Conservation (phyloP, 176 grass and related monocot genomes). For the Aegilops umbellulata region DNA sequence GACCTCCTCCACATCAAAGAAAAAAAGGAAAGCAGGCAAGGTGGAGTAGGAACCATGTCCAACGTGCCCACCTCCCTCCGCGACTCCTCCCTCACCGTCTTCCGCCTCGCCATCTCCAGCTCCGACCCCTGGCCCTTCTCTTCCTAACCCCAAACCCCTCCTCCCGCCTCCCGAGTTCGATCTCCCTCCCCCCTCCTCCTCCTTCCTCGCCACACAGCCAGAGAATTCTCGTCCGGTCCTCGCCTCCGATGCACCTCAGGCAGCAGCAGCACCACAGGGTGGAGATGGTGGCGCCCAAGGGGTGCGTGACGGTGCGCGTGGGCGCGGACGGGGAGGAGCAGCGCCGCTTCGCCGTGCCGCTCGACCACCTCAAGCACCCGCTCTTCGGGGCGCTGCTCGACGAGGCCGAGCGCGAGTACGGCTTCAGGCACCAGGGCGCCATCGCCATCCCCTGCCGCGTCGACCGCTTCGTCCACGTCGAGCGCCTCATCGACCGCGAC, state of each 20-base stretch:
- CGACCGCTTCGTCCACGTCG: slow-evolving; percentile 74
- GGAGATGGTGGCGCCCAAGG: slow-evolving; percentile 53
- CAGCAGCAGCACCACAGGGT: neutral
- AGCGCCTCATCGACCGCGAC: slow-evolving; percentile 58
- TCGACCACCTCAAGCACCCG: slow-evolving; percentile 79
- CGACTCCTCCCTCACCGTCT: slow-evolving; percentile 71
- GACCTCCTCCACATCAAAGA: neutral
- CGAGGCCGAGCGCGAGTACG: slow-evolving; percentile 79
- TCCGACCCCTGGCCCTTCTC: slow-evolving; percentile 62
- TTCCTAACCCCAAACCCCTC: slow-evolving; percentile 9
- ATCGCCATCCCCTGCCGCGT: slow-evolving; percentile 83
- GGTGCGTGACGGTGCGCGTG: slow-evolving; percentile 71
- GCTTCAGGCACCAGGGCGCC: slow-evolving; percentile 67
- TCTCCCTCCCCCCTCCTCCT: neutral
- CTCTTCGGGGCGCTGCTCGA: slow-evolving; percentile 74
- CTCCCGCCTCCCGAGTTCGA: neutral
- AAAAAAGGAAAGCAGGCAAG: neutral
- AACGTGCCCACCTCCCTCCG: slow-evolving; percentile 74
- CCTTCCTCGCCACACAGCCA: neutral
- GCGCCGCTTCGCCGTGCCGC: slow-evolving; percentile 73
- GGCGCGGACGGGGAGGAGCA: slow-evolving; percentile 70
- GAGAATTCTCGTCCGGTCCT: neutral
- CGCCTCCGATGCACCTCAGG: neutral
- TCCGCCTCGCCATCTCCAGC: slow-evolving; percentile 77
- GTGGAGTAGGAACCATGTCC: slow-evolving; percentile 49